A percentile compares a stretch with the other conserved stretches of the same genome.
Conservation (phyloP, 441 rosid species). For the Populus hybrid region DNA sequence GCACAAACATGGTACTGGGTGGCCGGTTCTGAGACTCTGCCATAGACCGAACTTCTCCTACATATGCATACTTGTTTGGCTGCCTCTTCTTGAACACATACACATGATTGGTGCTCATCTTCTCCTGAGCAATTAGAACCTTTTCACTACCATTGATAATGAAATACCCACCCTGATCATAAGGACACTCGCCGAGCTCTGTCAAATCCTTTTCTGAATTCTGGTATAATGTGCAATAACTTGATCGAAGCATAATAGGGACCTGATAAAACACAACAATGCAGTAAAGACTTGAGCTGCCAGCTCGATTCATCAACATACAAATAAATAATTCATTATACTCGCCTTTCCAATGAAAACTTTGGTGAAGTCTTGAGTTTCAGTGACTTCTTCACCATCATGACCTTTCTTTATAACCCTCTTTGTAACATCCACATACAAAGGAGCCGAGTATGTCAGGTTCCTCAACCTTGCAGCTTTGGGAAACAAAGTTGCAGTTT, state of each 20-base stretch:
- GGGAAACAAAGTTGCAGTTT: slow-evolving; percentile 91
- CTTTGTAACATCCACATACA: slow-evolving; percentile 88
- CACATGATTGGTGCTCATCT: slow-evolving; percentile 97
- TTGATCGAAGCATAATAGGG: slow-evolving; percentile 97
- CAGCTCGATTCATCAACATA: slow-evolving; percentile 4
- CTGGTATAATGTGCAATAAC: slow-evolving; percentile 80
- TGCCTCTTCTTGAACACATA: slow-evolving; percentile 95
- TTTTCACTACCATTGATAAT: slow-evolving; percentile 97
- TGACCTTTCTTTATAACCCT: slow-evolving; percentile 91
- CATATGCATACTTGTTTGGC: slow-evolving; percentile 89
- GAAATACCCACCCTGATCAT: slow-evolving; percentile 97
- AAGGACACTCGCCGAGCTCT: slow-evolving; percentile 98
- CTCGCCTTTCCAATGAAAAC: slow-evolving; percentile 92
- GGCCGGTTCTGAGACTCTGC: slow-evolving; percentile 92
- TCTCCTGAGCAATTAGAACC: slow-evolving; percentile 97
- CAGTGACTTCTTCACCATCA: slow-evolving; percentile 96
- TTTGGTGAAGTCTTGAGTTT: slow-evolving; percentile 83
- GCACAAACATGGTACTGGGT: slow-evolving; percentile 95
- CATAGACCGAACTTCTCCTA: slow-evolving; percentile 95
- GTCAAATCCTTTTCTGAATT: slow-evolving; percentile 98
- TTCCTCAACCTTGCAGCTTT: slow-evolving; percentile 98
- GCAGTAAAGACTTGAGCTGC: slow-evolving; percentile 4
- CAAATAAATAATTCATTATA: neutral
- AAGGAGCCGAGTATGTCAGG: slow-evolving; percentile 91
- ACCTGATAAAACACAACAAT: slow-evolving; percentile 45